Conservation (phyloP, 2,329 filamentous ascomycete species). For the Cytospora chrysosperma region DNA sequence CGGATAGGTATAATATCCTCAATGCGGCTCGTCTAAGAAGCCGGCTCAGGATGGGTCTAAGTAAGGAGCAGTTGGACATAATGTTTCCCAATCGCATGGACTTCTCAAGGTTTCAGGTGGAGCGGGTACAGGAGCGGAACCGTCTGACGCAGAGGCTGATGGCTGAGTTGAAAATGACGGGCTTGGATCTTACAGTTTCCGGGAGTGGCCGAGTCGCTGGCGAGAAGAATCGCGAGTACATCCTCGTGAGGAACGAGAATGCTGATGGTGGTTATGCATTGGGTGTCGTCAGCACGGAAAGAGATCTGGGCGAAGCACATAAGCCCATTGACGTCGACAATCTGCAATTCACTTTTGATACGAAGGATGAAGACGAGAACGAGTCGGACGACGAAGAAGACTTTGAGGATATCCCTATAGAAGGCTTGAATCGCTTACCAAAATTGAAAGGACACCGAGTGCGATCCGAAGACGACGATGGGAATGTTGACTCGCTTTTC, state of each 20-base stretch:
- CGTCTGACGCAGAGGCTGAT: constrained; percentile 92
- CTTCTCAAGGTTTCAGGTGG: constrained; percentile 95
- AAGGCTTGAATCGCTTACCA: constrained; percentile 81
- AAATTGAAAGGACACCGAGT: constrained; percentile 41
- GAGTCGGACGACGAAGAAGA: constrained; percentile 72
- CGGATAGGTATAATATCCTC: constrained; percentile 94
- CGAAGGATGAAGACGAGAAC: constrained; percentile 57
- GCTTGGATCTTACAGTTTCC: constrained; percentile 67
- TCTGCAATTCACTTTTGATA: constrained; percentile 55
- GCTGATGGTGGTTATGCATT: constrained; percentile 95
- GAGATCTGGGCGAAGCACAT: constrained; percentile 72
- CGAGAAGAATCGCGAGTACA: constrained; percentile 90
- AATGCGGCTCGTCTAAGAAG: constrained; percentile 90
- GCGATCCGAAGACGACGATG: constrained; percentile 12
- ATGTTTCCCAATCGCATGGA: constrained; percentile 99
- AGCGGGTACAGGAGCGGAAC: constrained; percentile 88
- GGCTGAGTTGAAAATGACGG: constrained; percentile 88
- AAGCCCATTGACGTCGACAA: constrained; percentile 92
- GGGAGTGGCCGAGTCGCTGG: constrained; percentile 70
- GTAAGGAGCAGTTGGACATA: constrained; percentile 89
- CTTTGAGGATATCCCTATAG: constrained; percentile 91
- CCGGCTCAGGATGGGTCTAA: constrained; percentile 89
- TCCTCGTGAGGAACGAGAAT: constrained; percentile 91
- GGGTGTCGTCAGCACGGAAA: constrained; percentile 86
- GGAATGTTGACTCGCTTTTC: constrained; percentile 54